Evolutionary conservation across 306 rosid species (phyloP).

Genomic region (Pueraria montana): DNA sequence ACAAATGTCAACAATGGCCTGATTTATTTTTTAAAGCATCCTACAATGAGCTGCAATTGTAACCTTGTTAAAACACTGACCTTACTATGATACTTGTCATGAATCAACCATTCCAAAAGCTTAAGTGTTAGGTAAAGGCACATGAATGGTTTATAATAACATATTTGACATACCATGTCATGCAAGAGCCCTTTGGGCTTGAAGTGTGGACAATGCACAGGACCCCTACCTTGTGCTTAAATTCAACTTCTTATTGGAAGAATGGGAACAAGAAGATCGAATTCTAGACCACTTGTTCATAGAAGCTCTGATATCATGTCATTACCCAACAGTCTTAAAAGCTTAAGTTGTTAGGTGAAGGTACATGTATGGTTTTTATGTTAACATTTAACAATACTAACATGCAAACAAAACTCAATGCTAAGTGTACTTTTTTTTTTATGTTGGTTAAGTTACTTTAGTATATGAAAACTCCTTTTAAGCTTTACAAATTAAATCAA

Average conservation of each 20-base stretch:
- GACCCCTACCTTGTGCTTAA: background rate
- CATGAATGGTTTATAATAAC: background rate
- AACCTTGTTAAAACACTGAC: slow-evolving; percentile 24
- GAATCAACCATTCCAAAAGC: background rate
- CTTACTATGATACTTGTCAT: background rate
- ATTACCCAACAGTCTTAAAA: background rate
- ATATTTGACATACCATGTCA: background rate
- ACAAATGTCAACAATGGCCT: slow-evolving; percentile 1
- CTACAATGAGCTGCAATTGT: background rate
- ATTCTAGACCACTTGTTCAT: background rate
- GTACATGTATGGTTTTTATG: background rate
- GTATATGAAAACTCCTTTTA: background rate
- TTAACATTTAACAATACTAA: background rate
- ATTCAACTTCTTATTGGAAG: slow-evolving; percentile 2
- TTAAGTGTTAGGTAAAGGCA: background rate
- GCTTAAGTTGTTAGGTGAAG: background rate
- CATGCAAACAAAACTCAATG: background rate
- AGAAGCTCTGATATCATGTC: background rate
- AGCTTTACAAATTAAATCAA: background rate
- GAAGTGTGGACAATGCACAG: slow-evolving; percentile 5
- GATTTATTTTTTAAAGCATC: slow-evolving; percentile 7
- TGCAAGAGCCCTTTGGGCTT: background rate
- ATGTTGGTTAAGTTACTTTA: background rate
- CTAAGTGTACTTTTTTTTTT: background rate
- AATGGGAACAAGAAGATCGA: background rate